Base-by-base conservation (phyloP, 202 grass and related monocot genomes). In the Carex arenaria region DNA sequence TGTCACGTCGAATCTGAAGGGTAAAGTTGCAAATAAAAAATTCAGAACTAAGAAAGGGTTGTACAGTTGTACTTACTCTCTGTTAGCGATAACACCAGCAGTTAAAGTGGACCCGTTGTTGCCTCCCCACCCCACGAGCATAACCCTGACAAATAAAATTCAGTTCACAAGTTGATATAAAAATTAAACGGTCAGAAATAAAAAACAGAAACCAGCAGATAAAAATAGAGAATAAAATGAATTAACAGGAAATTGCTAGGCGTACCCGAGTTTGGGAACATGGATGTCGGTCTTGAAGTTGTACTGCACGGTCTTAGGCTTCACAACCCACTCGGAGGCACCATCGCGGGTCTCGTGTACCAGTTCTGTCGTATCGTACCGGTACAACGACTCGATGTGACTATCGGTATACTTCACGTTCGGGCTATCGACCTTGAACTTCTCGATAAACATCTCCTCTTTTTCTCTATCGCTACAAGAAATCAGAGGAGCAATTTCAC, bases 71-170 rank as follows among this genome's bases (percentile, higher is more conserved):
- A 90, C 88, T 89, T 32, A 98, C 95, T 98, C 95, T 69, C 89
- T 87, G 91, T 95, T 98, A 52, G 95, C 91, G 63, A 98, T 95
- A 64, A 98, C 91, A 67, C 93, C 95, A 64, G 95, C 95, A 10
- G 90, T 98, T 30, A 98, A 86, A 3, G 95, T 95, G 67, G 93
- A 93, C 49, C 95, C 95, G 70, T 98, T 98, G 88, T 98, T 98
- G 90, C 95, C 95, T 26, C 95, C 93, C 93, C 89, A 95, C 17
- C 93, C 95, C 71, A 95, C 95, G 7, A 98, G 91, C 95, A 98
- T 93, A 83, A 98, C 93, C 71, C 95, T 98, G 83, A n/a, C 32
- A 64, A 72, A 49, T 18, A 64, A 79, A 38, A 40, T 40, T 40
- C 38, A 40, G 38, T 7, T 40, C 5, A 7, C 38, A 40, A 40